Evolutionary conservation across 352 stramenopile genomes (phyloP), one percentile per base, ranked within the genome.

Genomic region (Phytopythium montanum): DNA sequence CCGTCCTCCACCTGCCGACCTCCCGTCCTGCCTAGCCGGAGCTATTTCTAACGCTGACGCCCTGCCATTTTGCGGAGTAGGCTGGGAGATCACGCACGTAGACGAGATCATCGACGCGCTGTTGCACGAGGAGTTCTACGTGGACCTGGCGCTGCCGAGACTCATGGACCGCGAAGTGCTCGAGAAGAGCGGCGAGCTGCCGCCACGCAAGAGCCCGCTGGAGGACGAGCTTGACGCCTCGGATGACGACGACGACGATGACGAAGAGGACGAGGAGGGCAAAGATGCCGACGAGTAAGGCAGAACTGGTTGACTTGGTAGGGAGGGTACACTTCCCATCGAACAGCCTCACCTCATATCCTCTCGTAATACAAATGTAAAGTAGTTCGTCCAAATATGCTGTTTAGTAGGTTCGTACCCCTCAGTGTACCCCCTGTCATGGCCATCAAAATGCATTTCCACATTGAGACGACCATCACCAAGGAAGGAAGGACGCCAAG

Each of bases 101-200:
- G 97, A 99, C 79, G 91, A 99, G 72, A 94, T 99, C 29, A 84
- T 98, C 1, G 96, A 99, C 61, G 76, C 94, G 55, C 75, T 99
- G 34, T 73, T 99, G 36, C 82, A 67, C 12, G 77, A 97, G 38
- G 86, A 98, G 56, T 90, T 88, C 59, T 97, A 96, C 56, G 92
- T 95, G 58, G 94, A 98, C 52, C 90, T 99, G 65, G 75, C 94
- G 21, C 77, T 99, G 42, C 97, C 97, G 9, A 76, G 92, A 54
- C 73, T 99, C 16, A 80, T 95, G 12, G 84, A 91, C 48, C 78
- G 97, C 45, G 73, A 85, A 18, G 62, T 92, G 31, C 75, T 98
- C n/a, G 92, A 97, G 58, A 91, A 81, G 36, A 93, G 66, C 39
- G 70, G 80, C 21, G 69, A 68, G 13, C 65, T 96, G 44, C 72